These are phyloP conservation scores for Dicorynia guianensis DNA, from an alignment of 306 rosid genomes.

Conservation along the genomic window DNA sequence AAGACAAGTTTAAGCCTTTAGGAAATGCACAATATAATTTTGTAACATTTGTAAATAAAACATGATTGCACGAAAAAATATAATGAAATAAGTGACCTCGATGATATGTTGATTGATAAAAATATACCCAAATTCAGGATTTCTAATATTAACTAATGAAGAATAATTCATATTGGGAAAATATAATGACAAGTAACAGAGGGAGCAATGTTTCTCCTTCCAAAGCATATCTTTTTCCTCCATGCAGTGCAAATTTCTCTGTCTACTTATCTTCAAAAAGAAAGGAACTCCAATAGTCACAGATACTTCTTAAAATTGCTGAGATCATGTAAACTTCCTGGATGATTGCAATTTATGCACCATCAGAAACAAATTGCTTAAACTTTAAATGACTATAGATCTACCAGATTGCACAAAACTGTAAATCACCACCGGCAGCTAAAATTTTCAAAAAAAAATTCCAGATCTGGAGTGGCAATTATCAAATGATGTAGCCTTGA, in stretches of 20 bases:
- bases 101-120: constrained; percentile 1
- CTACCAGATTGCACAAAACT: constrained; percentile 19
- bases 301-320: constrained; percentile 8
- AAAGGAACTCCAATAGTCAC: constrained; percentile 12
- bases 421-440: not conserved
- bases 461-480: constrained; percentile 63
- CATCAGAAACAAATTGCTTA: not conserved
- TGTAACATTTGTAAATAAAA: not conserved
- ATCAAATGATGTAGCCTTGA: constrained; percentile 14
- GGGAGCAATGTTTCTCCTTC: not conserved
- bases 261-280: not conserved
- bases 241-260: not conserved
- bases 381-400: constrained; percentile 40
- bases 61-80: constrained; percentile 13
- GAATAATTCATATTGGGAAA: constrained; percentile 26
- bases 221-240: not conserved
- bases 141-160: constrained; percentile 19
- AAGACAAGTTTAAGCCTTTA: constrained; percentile 16
- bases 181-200: not conserved
- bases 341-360: constrained; percentile 2
- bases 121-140: not conserved
- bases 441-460: constrained; percentile 14
- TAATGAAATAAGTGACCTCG: constrained; percentile 17
- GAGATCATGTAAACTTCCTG: constrained; percentile 35
- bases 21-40: not conserved